Conservation (phyloP, 1,284 basidiomycete genomes). For the Volvariella volvacea region DNA sequence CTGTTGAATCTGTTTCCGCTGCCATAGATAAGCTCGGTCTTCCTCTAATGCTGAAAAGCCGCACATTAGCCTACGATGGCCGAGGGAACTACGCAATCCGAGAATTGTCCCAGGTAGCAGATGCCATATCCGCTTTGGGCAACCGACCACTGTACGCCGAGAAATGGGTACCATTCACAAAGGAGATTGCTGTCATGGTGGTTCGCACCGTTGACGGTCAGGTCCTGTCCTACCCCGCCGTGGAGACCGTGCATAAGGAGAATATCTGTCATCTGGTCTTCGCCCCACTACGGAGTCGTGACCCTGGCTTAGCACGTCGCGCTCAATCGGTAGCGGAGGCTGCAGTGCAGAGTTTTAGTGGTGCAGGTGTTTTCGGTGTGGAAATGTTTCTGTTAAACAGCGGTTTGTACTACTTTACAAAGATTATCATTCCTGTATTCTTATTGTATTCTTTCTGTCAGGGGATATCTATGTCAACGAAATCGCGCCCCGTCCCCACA, state of each 20-base stretch:
- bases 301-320: slow-evolving; percentile 49
- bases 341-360: slow-evolving; percentile 76
- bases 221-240: slow-evolving; percentile 83
- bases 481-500: slow-evolving; percentile 98
- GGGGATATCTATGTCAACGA: slow-evolving; percentile 88
- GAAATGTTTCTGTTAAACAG: slow-evolving; percentile 94
- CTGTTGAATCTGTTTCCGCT: slow-evolving; percentile 46
- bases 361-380: slow-evolving; percentile 95
- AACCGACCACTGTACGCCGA: slow-evolving; percentile 84
- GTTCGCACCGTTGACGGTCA: slow-evolving; percentile 76
- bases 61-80: slow-evolving; percentile 95
- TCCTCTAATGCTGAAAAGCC: slow-evolving; percentile 94
- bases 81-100: slow-evolving; percentile 86
- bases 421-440: not conserved
- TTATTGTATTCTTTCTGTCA: slow-evolving; percentile 20
- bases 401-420: slow-evolving; percentile 39
- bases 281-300: slow-evolving; percentile 69
- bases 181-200: slow-evolving; percentile 97
- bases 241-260: slow-evolving; percentile 94
- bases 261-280: slow-evolving; percentile 93
- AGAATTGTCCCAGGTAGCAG: slow-evolving; percentile 43
- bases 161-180: slow-evolving; percentile 85
- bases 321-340: slow-evolving; percentile 78
- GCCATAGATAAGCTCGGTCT: slow-evolving; percentile 63
- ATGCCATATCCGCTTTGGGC: slow-evolving; percentile 64